phyloP scores from a whole-genome alignment of 805 yeast genomes.

The Kodamaea kakaduensis region DNA sequence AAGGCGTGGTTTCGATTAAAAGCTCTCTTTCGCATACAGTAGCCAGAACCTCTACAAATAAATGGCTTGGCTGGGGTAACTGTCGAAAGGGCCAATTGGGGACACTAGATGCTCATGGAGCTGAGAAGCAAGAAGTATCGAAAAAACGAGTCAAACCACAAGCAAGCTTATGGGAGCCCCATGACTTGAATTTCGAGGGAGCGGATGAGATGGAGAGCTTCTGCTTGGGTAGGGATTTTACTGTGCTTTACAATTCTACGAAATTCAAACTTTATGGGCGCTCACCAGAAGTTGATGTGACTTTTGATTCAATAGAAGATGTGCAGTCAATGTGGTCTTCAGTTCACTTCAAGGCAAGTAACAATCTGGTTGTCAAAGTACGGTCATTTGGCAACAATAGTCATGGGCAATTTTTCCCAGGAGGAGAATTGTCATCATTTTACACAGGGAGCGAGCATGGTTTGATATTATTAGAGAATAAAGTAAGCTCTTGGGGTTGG shows the following conservation, averaged over 20 bases:
- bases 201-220: slow-evolving; percentile 10
- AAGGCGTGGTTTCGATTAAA: slow-evolving; percentile 14
- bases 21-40: slow-evolving; percentile 48
- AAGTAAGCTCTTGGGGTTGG: slow-evolving; percentile 90
- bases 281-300: slow-evolving; percentile 4
- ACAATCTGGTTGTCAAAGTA: slow-evolving; percentile 15
- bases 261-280: slow-evolving; percentile 19
- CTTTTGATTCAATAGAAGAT: slow-evolving; percentile 4
- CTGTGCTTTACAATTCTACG: slow-evolving; percentile 28
- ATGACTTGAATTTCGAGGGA: slow-evolving; percentile 13
- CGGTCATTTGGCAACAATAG: slow-evolving; percentile 68
- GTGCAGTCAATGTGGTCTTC: slow-evolving; percentile 77
- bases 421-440: slow-evolving; percentile 35
- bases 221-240: slow-evolving; percentile 58
- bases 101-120: no score
- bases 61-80: slow-evolving; percentile 64
- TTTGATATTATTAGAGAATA: slow-evolving; percentile 31
- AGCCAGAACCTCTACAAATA: slow-evolving; percentile 35
- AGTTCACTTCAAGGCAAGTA: slow-evolving; percentile 43
- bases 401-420: slow-evolving; percentile 59
- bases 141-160: slow-evolving; percentile 15
- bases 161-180: slow-evolving; percentile 23
- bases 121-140: no score
- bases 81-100: slow-evolving; percentile 58
- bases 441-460: slow-evolving; percentile 84